Evolutionary conservation across 352 stramenopile species (phyloP), one percentile per base, ranked within the genome.

Genomic region (Globisporangium orthogonon): DNA sequence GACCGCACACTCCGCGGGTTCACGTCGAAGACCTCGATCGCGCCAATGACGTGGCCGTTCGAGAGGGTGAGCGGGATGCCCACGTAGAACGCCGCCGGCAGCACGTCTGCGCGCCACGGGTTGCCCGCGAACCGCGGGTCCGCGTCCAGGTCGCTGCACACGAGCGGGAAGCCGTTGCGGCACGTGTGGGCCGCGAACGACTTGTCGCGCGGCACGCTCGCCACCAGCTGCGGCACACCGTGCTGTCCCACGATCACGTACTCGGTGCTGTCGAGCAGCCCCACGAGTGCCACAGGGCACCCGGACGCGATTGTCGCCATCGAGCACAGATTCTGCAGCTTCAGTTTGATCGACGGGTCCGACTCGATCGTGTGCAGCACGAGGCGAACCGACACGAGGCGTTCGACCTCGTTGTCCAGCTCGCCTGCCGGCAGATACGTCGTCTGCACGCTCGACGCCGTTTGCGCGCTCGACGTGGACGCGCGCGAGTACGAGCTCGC

Each of bases 241-340:
- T 14, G 68, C 71, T 66, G 86, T 66, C 39, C 73, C 71, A 62
- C 76, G 23, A 89, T 62, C 11, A 86, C 60, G 46, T 89, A 92
- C 30, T 90, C 79, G 57, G 88, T 70, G 52, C 72, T 81, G 35
- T 87, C 82, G 10, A 95, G 65, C 45, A 95, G 60, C 0, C 81
- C 85, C 7, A 92, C 68, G 0, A 92, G 43, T 4, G 82, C 81
- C 50, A 89, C 75, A 0, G 76, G 69, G 47, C 78, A 87, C 41
- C 76, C 72, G 1, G 81, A 84, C n/a, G 82, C 83, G 56, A 91
- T 93, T 31, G 81, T 76, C 50, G 81, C 81, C 77, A 95, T 91
- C 50, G 78, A 87, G 62, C 77, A 87, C 30, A 93, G 72, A 60
- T 92, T 79, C 39, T 60, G 58, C 50, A 88, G 66, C 43, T 73